Percentiles rank a stretch among this genome's conserved stretches.
Conservation (phyloP, 2,329 filamentous ascomycete species). For the Phialophora tarda region DNA sequence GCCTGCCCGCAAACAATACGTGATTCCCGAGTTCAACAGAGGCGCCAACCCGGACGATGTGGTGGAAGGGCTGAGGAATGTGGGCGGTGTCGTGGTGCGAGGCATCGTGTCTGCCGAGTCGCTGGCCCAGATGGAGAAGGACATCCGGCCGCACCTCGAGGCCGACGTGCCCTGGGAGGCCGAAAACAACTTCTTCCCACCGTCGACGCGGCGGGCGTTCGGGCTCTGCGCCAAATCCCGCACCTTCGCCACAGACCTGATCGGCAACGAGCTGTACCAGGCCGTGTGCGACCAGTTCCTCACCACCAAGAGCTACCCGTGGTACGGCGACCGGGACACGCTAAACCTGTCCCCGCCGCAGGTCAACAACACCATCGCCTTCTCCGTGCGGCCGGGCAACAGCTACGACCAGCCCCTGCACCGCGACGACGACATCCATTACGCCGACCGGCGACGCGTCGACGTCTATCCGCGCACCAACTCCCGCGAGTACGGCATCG, state of each 20-base stretch:
- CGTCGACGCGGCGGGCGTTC: constrained; percentile 38
- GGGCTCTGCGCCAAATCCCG: constrained; percentile 37
- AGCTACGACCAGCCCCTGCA: constrained; percentile 26
- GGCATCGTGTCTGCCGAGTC: too few relatives aligned
- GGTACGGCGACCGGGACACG: constrained; percentile 9
- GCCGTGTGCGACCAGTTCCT: constrained; percentile 29
- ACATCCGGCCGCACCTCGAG: constrained; percentile 27
- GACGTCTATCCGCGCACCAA: constrained; percentile 29
- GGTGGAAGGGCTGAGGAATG: too few relatives aligned
- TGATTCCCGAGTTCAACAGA: too few relatives aligned
- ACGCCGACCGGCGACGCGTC: constrained; percentile 41
- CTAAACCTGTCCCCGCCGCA: constrained; percentile 14
- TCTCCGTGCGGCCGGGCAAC: constrained; percentile 19
- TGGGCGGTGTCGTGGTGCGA: too few relatives aligned
- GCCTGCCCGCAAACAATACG: too few relatives aligned
- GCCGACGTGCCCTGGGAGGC: constrained; percentile 33
- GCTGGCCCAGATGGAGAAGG: too few relatives aligned
- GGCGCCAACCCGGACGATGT: too few relatives aligned
- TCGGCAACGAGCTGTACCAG: constrained; percentile 35
- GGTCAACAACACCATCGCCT: too few relatives aligned
- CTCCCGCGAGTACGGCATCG: constrained; percentile 17
- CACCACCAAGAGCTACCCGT: constrained; percentile 29
- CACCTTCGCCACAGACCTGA: constrained; percentile 31
- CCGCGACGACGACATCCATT: constrained; percentile 31
- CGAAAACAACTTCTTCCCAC: constrained; percentile 37